phyloP scores from a whole-genome alignment of 768 basidiomycete genomes.

The Austroboletus festivus region DNA sequence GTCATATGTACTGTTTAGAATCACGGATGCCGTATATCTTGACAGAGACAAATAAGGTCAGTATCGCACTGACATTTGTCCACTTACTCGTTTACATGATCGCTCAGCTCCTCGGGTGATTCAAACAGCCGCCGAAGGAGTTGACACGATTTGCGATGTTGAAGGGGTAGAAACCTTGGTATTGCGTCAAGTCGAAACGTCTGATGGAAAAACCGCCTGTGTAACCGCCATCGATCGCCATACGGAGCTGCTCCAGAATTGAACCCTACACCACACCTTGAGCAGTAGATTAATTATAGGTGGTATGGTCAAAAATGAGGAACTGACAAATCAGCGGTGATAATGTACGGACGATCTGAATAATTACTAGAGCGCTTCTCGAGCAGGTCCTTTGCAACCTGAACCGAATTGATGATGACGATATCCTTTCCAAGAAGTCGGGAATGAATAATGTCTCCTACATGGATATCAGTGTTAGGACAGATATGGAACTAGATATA shows the following conservation, averaged over 20 bases:
- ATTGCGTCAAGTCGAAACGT: not conserved
- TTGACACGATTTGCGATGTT: not conserved
- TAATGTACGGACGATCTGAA: not conserved
- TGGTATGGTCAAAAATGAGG: not conserved
- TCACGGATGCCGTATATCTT: not conserved
- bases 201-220: not conserved
- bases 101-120: not conserved
- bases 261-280: not conserved
- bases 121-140: not conserved
- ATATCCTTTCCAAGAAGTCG: constrained; percentile 2
- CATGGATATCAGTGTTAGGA: not conserved
- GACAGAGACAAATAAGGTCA: not conserved
- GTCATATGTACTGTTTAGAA: constrained; percentile 2
- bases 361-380: not conserved
- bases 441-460: constrained; percentile 7
- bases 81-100: not conserved
- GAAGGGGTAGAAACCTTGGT: not conserved
- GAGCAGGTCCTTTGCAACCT: not conserved
- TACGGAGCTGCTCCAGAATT: not conserved
- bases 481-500: not conserved
- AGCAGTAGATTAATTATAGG: not conserved
- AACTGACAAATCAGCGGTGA: not conserved
- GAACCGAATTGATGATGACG: constrained; percentile 7
- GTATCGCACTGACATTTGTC: not conserved
- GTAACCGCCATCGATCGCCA: not conserved